Evolutionary conservation across 78 protist species (phyloP).

Genomic region (Cyanophora paradoxa): DNA sequence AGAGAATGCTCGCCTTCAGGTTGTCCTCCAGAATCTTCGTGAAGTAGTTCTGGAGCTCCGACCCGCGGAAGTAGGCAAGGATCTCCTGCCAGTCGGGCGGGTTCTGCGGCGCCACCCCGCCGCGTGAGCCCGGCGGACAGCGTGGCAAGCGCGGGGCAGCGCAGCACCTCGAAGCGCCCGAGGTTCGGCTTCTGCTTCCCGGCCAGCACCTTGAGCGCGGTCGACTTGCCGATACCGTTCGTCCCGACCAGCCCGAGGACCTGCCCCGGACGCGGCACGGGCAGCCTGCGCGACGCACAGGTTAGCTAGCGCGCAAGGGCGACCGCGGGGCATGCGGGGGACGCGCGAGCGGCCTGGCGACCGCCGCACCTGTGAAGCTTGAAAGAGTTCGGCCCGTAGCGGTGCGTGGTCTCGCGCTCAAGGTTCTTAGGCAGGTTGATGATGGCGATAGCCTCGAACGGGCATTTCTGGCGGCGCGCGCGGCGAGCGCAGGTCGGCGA

Average conservation of each 20-base stretch:
- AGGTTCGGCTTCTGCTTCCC: slow-evolving; percentile 97
- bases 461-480: slow-evolving; percentile 76
- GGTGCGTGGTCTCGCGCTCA: slow-evolving; percentile 84
- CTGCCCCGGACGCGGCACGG: slow-evolving; percentile 97
- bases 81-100: slow-evolving; percentile 98
- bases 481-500: not conserved
- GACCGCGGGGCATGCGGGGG: too few species aligned
- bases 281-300: slow-evolving; percentile 52
- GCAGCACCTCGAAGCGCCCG: slow-evolving; percentile 76
- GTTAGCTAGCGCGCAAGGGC: not conserved
- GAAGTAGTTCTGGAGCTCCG: slow-evolving; percentile 96
- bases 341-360: too few species aligned
- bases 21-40: slow-evolving; percentile 87
- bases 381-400: slow-evolving; percentile 97
- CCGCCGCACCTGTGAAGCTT: slow-evolving; percentile 93
- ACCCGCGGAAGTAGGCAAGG: slow-evolving; percentile 92
- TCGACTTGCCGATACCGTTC: slow-evolving; percentile 99
- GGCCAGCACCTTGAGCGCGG: slow-evolving; percentile 96
- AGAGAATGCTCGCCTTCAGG: slow-evolving; percentile 30
- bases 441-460: slow-evolving; percentile 96
- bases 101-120: too few species aligned
- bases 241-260: slow-evolving; percentile 99
- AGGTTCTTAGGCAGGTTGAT: slow-evolving; percentile 95
- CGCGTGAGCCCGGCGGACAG: too few species aligned
- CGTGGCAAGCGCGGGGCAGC: too few species aligned